phyloP scores from a whole-genome alignment of 1,139 yeast genomes.

The Kurtzmaniella quercitrusa region DNA sequence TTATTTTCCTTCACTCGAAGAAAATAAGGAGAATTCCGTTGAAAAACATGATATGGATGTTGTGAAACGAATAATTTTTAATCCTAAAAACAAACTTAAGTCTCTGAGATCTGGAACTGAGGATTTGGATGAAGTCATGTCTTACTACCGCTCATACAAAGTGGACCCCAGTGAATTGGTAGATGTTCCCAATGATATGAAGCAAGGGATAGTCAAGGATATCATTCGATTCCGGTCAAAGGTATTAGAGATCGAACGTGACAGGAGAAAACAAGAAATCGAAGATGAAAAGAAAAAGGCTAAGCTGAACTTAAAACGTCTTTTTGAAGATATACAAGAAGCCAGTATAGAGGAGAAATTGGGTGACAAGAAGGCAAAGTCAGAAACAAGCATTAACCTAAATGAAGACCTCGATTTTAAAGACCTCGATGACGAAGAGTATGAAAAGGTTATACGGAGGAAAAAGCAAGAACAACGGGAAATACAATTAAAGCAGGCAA shows the following conservation, averaged over 20 bases:
- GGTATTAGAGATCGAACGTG: conserved; percentile 55
- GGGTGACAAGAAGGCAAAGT: not conserved
- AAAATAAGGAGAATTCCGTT: not conserved
- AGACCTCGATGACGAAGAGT: conserved; percentile 32
- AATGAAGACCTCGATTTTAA: conserved; percentile 17
- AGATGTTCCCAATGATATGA: conserved; percentile 58
- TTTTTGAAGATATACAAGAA: conserved; percentile 46
- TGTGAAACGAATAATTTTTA: conserved; percentile 16
- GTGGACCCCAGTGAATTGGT: conserved; percentile 58
- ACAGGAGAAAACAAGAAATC: conserved; percentile 49
- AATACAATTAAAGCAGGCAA: conserved; percentile 16
- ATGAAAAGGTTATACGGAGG: conserved; percentile 20
- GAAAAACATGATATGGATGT: not conserved
- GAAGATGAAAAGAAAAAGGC: conserved; percentile 51
- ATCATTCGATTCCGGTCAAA: conserved; percentile 60
- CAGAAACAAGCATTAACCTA: conserved; percentile 6
- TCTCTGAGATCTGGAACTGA: conserved; percentile 23
- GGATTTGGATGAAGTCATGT: conserved; percentile 33
- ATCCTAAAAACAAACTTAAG: conserved; percentile 19
- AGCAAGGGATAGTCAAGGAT: conserved; percentile 55
- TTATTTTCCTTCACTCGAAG: conserved; percentile 2
- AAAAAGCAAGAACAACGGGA: conserved; percentile 16
- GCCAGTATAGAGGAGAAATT: not conserved
- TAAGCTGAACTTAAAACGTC: conserved; percentile 44
- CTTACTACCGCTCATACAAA: conserved; percentile 41